Conservation (phyloP, 2,329 filamentous ascomycete species). For the Fusarium sp. region DNA sequence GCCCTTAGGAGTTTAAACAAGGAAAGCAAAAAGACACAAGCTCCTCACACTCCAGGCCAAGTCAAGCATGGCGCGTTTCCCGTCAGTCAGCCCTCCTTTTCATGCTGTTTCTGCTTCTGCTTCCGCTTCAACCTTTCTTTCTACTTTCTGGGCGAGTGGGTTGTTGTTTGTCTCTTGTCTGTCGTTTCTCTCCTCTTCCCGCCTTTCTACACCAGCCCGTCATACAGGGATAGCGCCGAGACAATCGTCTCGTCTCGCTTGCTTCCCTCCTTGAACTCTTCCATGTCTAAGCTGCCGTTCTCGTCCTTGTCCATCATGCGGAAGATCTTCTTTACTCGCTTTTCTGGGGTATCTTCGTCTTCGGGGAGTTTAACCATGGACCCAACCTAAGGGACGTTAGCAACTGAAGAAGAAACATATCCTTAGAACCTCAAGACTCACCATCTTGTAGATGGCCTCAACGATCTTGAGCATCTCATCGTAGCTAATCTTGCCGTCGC, state of each 20-base stretch:
- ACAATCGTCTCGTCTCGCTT: conserved; percentile 99
- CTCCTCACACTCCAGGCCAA: conserved; percentile 44
- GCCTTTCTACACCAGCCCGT: conserved; percentile 82
- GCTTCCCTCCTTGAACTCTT: conserved; percentile 99
- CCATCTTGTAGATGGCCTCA: conserved; percentile 99
- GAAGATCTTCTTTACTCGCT: conserved; percentile 98
- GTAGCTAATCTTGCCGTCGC: conserved; percentile 98
- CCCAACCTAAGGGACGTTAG: conserved; percentile 74
- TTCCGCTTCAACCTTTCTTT: conserved; percentile 3
- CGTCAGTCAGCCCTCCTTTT: conserved; percentile 33
- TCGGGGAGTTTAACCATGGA: conserved; percentile 99
- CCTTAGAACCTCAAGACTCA: conserved; percentile 52
- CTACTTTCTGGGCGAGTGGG: background rate
- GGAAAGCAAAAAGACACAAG: conserved; percentile 43
- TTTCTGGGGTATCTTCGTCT: conserved; percentile 98
- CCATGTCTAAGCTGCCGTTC: conserved; percentile 95
- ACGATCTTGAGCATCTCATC: conserved; percentile 99
- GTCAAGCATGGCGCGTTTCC: conserved; percentile 17
- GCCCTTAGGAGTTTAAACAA: conserved; percentile 30
- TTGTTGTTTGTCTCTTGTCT: background rate
- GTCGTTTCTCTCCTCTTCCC: background rate
- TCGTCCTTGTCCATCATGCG: conserved; percentile 99
- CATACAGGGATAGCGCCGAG: conserved; percentile 94
- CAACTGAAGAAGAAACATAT: background rate
- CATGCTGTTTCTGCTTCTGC: conserved; percentile 26